phyloP scores from a whole-genome alignment of 495 filamentous ascomycete species.

The Podospora pseudocomata region DNA sequence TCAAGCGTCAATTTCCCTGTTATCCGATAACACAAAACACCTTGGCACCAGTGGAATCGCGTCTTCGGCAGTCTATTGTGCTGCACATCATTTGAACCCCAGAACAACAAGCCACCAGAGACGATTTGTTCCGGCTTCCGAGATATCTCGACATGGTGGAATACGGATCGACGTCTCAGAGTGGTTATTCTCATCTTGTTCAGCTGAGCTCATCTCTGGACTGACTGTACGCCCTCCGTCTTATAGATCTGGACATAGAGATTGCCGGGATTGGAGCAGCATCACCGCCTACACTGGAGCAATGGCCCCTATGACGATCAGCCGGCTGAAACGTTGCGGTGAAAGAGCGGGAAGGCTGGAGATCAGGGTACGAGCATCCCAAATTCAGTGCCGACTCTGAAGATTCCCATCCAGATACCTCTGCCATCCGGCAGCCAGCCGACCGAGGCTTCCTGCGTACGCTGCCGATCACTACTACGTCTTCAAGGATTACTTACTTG shows the following conservation, averaged over 20 bases:
- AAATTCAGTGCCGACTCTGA: background rate
- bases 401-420: background rate
- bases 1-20: background rate
- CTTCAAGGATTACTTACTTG: background rate
- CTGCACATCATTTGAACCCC: background rate
- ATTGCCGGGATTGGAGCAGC: background rate
- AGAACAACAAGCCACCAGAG: background rate
- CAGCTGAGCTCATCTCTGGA: background rate
- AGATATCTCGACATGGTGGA: background rate
- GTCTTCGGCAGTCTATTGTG: background rate
- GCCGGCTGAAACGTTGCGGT: background rate
- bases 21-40: background rate
- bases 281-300: background rate
- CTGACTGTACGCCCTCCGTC: background rate
- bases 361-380: background rate
- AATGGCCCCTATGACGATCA: background rate
- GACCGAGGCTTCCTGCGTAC: background rate
- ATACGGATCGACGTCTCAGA: background rate
- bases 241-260: background rate
- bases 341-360: background rate
- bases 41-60: background rate
- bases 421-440: background rate
- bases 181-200: background rate
- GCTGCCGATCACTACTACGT: background rate
- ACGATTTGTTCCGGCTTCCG: background rate